Percentiles rank a stretch among this genome's conserved stretches.
These are phyloP conservation scores for Hortiboletus rubellus DNA, from an alignment of 1,284 basidiomycete genomes.

Conservation along the genomic window DNA sequence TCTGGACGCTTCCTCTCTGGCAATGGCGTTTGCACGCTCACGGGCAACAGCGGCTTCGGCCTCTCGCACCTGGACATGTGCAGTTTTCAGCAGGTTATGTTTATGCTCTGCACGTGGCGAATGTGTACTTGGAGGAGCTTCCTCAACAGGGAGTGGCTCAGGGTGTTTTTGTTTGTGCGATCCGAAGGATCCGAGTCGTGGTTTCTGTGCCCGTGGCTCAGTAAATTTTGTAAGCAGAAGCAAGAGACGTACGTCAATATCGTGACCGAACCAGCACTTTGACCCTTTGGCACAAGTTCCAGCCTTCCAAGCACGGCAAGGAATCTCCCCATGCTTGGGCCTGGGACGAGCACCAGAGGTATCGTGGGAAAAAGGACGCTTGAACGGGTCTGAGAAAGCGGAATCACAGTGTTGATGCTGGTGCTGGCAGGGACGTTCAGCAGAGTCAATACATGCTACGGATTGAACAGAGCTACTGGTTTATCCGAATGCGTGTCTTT, in stretches of 20 bases:
- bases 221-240: neutral
- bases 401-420: neutral
- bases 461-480: neutral
- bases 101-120: neutral
- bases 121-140: neutral
- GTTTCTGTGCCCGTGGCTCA: constrained; percentile 4
- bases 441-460: neutral
- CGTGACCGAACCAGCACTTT: constrained; percentile 27
- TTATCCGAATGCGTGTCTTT: neutral
- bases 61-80: neutral
- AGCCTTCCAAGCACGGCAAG: constrained; percentile 34
- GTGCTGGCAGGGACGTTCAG: neutral
- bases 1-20: constrained; percentile 39
- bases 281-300: constrained; percentile 32
- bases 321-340: constrained; percentile 20
- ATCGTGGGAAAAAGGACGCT: neutral
- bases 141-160: neutral
- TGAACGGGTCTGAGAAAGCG: neutral
- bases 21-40: constrained; percentile 12
- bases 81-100: neutral
- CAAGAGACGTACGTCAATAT: constrained; percentile 26
- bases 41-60: constrained; percentile 14
- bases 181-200: neutral
- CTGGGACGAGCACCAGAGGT: constrained; percentile 19
- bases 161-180: neutral